A percentile compares a stretch with the other conserved stretches of the same genome.
phyloP scores from a whole-genome alignment of 106 monocot genomes.

The Dioscorea zingiberensis region DNA sequence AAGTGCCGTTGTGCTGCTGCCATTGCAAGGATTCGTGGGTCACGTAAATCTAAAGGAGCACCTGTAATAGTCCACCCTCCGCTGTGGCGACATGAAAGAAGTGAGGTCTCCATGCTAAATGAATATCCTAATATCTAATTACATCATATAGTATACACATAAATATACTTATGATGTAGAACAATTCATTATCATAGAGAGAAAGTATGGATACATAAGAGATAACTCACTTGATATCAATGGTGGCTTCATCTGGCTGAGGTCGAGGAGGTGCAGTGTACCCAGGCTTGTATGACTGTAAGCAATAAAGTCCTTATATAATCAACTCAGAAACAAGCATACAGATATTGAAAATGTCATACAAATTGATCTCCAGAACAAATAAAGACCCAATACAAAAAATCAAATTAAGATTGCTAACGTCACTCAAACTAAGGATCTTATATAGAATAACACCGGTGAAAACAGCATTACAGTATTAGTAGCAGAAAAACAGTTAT shows the following conservation, averaged over 20 bases:
- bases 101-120: neutral
- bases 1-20: constrained; percentile 63
- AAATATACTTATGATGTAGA: neutral
- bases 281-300: constrained; percentile 71
- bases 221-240: constrained; percentile 65
- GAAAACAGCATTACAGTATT: too few species aligned
- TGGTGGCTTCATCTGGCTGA: constrained; percentile 58
- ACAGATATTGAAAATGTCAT: too few species aligned
- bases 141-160: neutral
- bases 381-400: too few species aligned
- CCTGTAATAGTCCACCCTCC: constrained; percentile 72
- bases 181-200: neutral
- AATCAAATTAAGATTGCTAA: too few species aligned
- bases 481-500: neutral
- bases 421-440: too few species aligned
- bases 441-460: too few species aligned
- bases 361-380: too few species aligned
- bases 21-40: constrained; percentile 73
- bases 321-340: neutral
- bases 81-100: constrained; percentile 14
- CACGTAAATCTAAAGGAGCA: constrained; percentile 52
- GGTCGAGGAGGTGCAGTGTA: constrained; percentile 55
- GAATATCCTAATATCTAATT: neutral
- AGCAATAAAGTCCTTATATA: neutral
- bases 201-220: neutral